Conservation (phyloP, 306 rosid species). For the Trifolium dubium region DNA sequence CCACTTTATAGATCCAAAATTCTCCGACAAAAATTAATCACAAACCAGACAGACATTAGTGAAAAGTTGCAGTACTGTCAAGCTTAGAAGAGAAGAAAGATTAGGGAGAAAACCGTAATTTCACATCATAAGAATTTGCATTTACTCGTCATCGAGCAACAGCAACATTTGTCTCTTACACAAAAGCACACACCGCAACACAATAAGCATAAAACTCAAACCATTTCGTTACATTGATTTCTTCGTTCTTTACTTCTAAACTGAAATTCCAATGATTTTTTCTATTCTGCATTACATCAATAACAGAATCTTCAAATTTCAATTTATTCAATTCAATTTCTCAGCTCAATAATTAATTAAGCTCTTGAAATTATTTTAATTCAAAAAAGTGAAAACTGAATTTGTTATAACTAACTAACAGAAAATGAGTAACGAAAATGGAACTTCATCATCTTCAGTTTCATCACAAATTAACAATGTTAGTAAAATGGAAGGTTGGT, state of each 20-base stretch:
- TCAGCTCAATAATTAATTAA: slow-evolving; percentile 8
- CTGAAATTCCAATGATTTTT: background rate
- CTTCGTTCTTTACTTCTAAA: background rate
- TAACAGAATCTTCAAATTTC: background rate
- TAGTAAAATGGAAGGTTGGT: slow-evolving; percentile 75
- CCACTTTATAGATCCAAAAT: no score
- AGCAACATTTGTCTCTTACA: background rate
- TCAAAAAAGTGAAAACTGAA: slow-evolving; percentile 25
- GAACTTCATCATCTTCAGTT: no score
- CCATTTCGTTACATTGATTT: background rate
- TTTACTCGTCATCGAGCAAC: background rate
- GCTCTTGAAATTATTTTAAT: background rate
- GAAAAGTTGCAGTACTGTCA: no score
- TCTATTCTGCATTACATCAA: background rate
- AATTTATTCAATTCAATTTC: background rate
- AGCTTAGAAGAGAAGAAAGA: background rate
- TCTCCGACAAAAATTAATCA: no score
- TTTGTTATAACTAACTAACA: background rate
- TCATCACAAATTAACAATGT: slow-evolving; percentile 5
- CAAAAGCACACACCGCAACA: background rate
- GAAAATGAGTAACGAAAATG: slow-evolving; percentile 21
- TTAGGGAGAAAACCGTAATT: background rate
- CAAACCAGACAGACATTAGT: no score
- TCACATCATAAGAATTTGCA: background rate
- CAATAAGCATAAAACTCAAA: background rate